Evolutionary conservation across 2,329 filamentous ascomycete genomes (phyloP).

Genomic region (Alternaria infectoria): DNA sequence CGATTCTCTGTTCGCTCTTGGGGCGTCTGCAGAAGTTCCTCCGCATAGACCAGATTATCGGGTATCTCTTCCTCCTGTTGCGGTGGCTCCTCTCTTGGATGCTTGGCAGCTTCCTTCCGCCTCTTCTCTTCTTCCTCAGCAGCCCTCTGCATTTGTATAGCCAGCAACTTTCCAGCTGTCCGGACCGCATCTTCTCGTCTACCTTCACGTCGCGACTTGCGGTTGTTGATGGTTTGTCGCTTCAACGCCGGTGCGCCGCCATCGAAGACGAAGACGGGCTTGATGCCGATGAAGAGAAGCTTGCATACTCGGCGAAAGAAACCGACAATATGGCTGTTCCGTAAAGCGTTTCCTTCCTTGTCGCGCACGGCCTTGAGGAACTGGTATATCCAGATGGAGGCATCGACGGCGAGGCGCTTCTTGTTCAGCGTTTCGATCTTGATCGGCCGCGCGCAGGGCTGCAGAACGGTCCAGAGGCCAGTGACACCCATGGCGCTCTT

Average conservation of each 20-base stretch:
- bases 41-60: conserved; percentile 81
- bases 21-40: conserved; percentile 82
- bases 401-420: conserved; percentile 95
- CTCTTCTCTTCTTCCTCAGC: conserved; percentile 84
- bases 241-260: conserved; percentile 91
- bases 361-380: conserved; percentile 98
- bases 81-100: conserved; percentile 54
- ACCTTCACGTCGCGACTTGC: conserved; percentile 83
- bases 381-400: conserved; percentile 99
- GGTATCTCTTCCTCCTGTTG: conserved; percentile 74
- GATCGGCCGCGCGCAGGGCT: conserved; percentile 92
- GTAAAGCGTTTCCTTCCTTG: conserved; percentile 95
- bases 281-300: conserved; percentile 93
- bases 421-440: conserved; percentile 96
- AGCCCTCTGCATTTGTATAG: conserved; percentile 89
- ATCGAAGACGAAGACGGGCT: conserved; percentile 97
- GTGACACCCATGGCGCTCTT: conserved; percentile 83
- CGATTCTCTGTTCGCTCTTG: conserved; percentile 76
- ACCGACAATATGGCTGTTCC: conserved; percentile 93
- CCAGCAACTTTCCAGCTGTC: conserved; percentile 89
- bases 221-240: conserved; percentile 81
- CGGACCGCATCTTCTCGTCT: conserved; percentile 88
- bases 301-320: conserved; percentile 99
- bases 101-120: conserved; percentile 57
- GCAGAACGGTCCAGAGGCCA: conserved; percentile 93